Conservation (phyloP, 2,329 filamentous ascomycete genomes). For the Claviceps lovelessii region DNA sequence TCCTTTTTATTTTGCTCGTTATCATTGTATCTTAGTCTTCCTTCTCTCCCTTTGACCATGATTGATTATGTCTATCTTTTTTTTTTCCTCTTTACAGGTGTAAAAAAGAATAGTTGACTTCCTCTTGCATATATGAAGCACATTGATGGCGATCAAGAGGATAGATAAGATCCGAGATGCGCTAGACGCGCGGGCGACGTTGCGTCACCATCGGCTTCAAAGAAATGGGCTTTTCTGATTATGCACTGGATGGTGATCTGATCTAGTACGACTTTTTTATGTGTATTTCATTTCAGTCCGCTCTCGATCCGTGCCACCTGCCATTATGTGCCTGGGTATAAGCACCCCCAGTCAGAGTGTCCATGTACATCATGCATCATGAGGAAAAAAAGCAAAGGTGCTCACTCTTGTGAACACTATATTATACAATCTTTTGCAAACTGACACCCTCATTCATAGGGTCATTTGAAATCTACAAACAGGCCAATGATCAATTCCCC, state of each 20-base stretch:
- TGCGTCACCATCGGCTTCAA: too few species aligned
- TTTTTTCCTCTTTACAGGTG: neutral
- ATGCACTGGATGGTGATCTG: neutral
- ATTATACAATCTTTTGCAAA: neutral
- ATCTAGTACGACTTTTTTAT: neutral
- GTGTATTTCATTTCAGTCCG: neutral
- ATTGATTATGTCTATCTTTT: neutral
- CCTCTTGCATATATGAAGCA: neutral
- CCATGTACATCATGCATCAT: neutral
- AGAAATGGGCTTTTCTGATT: neutral
- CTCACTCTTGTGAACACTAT: neutral
- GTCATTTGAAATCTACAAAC: neutral
- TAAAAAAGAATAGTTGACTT: neutral
- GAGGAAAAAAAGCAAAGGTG: neutral
- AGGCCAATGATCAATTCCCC: constrained; percentile 5
- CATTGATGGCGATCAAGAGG: neutral
- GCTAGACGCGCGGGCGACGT: too few species aligned
- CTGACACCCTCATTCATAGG: too few species aligned
- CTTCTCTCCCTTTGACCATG: neutral
- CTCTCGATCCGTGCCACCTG: neutral
- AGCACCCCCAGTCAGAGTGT: neutral
- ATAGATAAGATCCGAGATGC: too few species aligned
- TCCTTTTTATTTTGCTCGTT: neutral
- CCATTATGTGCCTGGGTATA: neutral
- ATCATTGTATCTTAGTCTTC: neutral